Evolutionary conservation across 2,329 filamentous ascomycete genomes (phyloP).

Genomic region (Colletotrichum plurivorum): DNA sequence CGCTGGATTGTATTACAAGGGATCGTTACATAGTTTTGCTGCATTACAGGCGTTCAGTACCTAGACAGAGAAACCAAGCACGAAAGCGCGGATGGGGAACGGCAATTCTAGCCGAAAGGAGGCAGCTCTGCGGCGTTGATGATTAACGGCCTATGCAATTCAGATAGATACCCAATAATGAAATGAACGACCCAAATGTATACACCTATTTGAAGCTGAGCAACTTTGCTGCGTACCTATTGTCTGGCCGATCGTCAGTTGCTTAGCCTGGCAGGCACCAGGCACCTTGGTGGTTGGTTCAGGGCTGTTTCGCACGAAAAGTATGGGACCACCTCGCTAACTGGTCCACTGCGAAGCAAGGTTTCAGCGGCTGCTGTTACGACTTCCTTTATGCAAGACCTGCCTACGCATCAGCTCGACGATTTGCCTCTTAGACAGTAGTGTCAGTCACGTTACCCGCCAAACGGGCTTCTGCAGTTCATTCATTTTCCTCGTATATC

Average conservation of each 20-base stretch:
- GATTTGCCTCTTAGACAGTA: too few species aligned
- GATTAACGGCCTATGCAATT: slow-evolving; percentile 32
- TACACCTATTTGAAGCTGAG: background rate
- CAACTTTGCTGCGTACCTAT: too few species aligned
- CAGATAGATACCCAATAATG: slow-evolving; percentile 38
- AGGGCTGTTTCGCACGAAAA: too few species aligned
- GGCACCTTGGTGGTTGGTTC: background rate
- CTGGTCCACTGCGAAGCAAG: slow-evolving; percentile 1
- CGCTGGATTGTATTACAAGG: background rate
- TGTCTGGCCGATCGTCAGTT: too few species aligned
- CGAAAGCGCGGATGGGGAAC: slow-evolving; percentile 3
- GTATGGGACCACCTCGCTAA: background rate
- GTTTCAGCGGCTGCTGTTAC: background rate
- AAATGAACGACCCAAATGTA: slow-evolving; percentile 5
- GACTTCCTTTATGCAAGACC: too few species aligned
- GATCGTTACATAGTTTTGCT: background rate
- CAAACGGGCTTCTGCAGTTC: background rate
- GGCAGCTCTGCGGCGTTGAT: slow-evolving; percentile 27
- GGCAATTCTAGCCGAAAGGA: slow-evolving; percentile 3
- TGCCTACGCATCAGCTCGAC: too few species aligned
- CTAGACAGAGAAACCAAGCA: background rate
- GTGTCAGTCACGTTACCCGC: background rate
- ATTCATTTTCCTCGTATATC: background rate
- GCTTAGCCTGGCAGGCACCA: too few species aligned
- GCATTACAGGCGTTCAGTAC: slow-evolving; percentile 28